Percentiles rank a stretch among this genome's conserved stretches.
Evolutionary conservation across 1,284 basidiomycete genomes (phyloP).

Genomic region (Schizophyllum commune): DNA sequence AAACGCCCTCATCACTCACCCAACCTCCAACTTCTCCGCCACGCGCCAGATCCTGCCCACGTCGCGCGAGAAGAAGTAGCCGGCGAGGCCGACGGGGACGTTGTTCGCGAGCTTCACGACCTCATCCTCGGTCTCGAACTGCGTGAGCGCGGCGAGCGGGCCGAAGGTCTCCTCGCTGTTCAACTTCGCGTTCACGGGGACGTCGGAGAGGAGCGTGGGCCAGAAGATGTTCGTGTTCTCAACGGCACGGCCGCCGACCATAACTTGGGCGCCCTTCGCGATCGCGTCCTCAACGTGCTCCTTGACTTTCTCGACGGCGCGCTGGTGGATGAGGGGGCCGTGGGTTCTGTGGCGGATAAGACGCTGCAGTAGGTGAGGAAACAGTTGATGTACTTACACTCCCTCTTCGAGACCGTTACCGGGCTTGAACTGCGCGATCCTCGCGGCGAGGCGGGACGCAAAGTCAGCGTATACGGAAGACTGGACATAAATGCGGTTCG

Average conservation of each 20-base stretch:
- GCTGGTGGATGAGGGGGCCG: slow-evolving; percentile 88
- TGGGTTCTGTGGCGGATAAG: slow-evolving; percentile 54
- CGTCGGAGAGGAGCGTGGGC: slow-evolving; percentile 87
- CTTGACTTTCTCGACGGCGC: slow-evolving; percentile 83
- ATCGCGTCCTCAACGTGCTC: slow-evolving; percentile 86
- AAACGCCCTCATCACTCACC: slow-evolving; percentile 21
- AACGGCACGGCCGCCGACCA: slow-evolving; percentile 77
- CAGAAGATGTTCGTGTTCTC: slow-evolving; percentile 69
- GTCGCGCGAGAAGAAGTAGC: slow-evolving; percentile 91
- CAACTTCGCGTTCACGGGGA: slow-evolving; percentile 59
- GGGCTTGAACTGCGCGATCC: slow-evolving; percentile 85
- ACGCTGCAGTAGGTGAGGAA: neutral
- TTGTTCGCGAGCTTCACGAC: slow-evolving; percentile 84
- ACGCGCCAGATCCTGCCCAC: slow-evolving; percentile 91
- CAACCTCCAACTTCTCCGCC: slow-evolving; percentile 94
- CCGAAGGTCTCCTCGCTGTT: slow-evolving; percentile 86
- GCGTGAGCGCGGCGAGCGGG: slow-evolving; percentile 69
- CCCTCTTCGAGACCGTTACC: slow-evolving; percentile 83
- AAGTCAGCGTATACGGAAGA: slow-evolving; percentile 82
- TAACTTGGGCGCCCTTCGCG: slow-evolving; percentile 75
- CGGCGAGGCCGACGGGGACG: slow-evolving; percentile 82
- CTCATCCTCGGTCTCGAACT: slow-evolving; percentile 91
- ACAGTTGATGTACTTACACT: slow-evolving; percentile 44
- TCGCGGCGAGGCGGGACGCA: slow-evolving; percentile 72
- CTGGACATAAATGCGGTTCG: slow-evolving; percentile 85